Evolutionary conservation across 306 rosid species (phyloP), one percentile per base, ranked within the genome.

Genomic region (Gillenia trifoliata): DNA sequence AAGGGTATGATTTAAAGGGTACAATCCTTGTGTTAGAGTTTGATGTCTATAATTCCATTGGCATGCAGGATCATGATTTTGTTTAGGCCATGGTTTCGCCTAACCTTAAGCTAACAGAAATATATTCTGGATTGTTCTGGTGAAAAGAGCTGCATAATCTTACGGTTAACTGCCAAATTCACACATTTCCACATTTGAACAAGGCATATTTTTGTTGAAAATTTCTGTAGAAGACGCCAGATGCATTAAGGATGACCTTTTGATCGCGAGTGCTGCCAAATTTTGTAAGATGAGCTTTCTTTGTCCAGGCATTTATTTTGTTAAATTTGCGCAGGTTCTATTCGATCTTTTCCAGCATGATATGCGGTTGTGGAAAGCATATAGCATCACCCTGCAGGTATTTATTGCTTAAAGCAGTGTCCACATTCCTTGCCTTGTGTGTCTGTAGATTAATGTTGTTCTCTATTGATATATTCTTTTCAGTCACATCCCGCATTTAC

Each of bases 281-380:
- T n/a, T 59, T 59, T 26, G 30, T 11, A 59, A 54, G 59, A 54
- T 56, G 30, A 61, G 15, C 30, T 79, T 80, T 73, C 62, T 54
- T 68, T 80, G 49, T 50, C 66, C 77, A 33, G 41, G 41, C 41
- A 36, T 36, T 36, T 36, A 8, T 36, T 36, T 36, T 36, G 41
- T 78, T 75, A 56, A 31, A 8, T 75, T 64, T 75, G 75, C 36
- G n/a, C 81, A 89, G 97, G 96, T 94, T 75, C 92, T 92, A 56
- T 94, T 92, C 41, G 96, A 94, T 87, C 88, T 94, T 33, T 94
- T 94, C 83, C 83, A 75, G 36, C 92, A 85, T 19, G 96, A 94
- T 80, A 71, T 86, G 82, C 89, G 96, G 72, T 76, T 92, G 73
- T 94, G 96, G 97, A 86, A 90, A 78, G 97, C 97, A 0, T 92